phyloP scores from a whole-genome alignment of 2,329 filamentous ascomycete genomes.

The Arthrobotrys sphaeroides region DNA sequence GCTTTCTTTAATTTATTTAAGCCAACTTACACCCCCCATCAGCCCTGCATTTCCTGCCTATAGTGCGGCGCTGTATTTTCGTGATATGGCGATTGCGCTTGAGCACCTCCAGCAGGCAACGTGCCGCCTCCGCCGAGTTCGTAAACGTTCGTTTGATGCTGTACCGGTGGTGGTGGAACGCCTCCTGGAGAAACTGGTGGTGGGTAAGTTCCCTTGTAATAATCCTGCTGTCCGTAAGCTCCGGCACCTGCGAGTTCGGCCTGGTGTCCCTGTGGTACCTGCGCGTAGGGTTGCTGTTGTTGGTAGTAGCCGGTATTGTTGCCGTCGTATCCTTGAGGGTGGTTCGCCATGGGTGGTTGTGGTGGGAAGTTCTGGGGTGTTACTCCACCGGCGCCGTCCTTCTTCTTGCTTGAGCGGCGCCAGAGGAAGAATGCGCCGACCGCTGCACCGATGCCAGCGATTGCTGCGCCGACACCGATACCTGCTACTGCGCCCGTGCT shows the following conservation, averaged over 20 bases:
- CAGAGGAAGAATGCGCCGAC: constrained; percentile 47
- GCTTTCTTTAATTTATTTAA: not conserved
- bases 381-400: not conserved
- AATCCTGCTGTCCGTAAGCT: not conserved
- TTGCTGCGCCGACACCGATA: constrained; percentile 42
- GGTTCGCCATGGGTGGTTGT: constrained; percentile 20
- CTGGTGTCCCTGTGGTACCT: constrained; percentile 23
- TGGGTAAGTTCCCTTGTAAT: constrained; percentile 28
- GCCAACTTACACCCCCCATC: not conserved
- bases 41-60: constrained; percentile 38
- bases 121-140: constrained; percentile 26
- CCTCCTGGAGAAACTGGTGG: not conserved
- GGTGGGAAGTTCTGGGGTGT: constrained; percentile 21
- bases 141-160: constrained; percentile 1
- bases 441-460: constrained; percentile 39
- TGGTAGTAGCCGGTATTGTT: constrained; percentile 44
- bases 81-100: constrained; percentile 9
- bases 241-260: not conserved
- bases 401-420: constrained; percentile 27
- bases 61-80: constrained; percentile 13
- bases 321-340: constrained; percentile 5
- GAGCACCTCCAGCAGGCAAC: not conserved
- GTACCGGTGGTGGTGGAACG: not conserved
- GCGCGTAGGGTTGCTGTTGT: constrained; percentile 35
- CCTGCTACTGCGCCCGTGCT: constrained; percentile 41